These are phyloP conservation scores for Ganoderma meredithae DNA, from an alignment of 1,284 basidiomycete species.

Conservation along the genomic window DNA sequence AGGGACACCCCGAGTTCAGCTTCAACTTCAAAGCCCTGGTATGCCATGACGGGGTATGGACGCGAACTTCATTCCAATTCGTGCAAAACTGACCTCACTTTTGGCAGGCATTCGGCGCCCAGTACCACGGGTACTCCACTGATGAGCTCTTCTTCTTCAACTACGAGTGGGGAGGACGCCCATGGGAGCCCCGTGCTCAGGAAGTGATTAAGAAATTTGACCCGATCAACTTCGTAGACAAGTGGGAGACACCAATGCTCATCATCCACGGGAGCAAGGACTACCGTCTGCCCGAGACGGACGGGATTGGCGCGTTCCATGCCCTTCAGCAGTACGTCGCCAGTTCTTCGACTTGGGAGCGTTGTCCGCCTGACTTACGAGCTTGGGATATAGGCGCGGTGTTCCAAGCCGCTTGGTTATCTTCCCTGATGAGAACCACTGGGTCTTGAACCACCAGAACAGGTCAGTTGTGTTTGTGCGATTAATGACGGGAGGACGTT, in stretches of 20 bases:
- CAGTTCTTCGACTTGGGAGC: slow-evolving; percentile 1
- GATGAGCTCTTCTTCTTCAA: slow-evolving; percentile 91
- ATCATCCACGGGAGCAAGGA: slow-evolving; percentile 90
- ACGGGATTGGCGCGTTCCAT: slow-evolving; percentile 85
- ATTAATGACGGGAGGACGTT: not conserved
- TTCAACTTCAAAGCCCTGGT: slow-evolving; percentile 91
- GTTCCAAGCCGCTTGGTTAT: slow-evolving; percentile 86
- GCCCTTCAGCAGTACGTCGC: slow-evolving; percentile 75
- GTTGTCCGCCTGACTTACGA: slow-evolving; percentile 32
- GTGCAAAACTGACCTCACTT: slow-evolving; percentile 16
- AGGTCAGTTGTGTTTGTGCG: slow-evolving; percentile 48
- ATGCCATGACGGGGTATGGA: slow-evolving; percentile 83
- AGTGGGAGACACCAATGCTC: slow-evolving; percentile 88
- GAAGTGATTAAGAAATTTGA: slow-evolving; percentile 68
- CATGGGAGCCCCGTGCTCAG: slow-evolving; percentile 73
- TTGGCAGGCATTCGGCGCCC: slow-evolving; percentile 69
- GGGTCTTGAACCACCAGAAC: slow-evolving; percentile 83
- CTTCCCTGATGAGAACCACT: slow-evolving; percentile 95
- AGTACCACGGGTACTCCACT: slow-evolving; percentile 80
- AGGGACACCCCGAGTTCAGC: slow-evolving; percentile 87
- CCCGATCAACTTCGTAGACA: slow-evolving; percentile 81
- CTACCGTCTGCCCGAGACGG: slow-evolving; percentile 84
- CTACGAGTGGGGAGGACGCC: slow-evolving; percentile 84
- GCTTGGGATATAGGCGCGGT: slow-evolving; percentile 56
- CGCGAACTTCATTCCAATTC: slow-evolving; percentile 20